Base-by-base conservation (phyloP, 192 early-diverging fungal species). In the Gamsiella multidivaricata region DNA sequence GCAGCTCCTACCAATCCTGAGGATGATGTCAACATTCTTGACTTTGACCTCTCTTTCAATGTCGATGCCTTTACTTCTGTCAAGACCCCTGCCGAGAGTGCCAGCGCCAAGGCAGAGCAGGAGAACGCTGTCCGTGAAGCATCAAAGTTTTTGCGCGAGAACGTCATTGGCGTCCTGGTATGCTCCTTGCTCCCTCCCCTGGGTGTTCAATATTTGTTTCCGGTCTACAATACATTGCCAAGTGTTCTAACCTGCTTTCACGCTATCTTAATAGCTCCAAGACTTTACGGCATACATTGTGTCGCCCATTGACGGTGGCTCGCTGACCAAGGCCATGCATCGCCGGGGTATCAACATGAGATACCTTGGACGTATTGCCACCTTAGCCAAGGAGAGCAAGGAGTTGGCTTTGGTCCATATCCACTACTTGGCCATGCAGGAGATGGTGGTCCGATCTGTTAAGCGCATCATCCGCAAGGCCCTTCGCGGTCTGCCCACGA, bases 281-380 rank as follows among this genome's bases (percentile, higher is more conserved):
- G 88, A 90, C 70, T 94, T 73, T 71, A 84, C 82, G 6, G 82
- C 88, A n/a, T 91, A 91, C 80, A 67, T 84, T 18, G 87, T 87
- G 17, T 90, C 91, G 2, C 97, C 96, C 26, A 73, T 93, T 20
- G 94, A 95, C 81, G 91, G 92, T 43, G 87, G 86, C 43, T 83
- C 88, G 15, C 83, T 99, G n/a, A 90, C 90, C 12, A 85, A 83
- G 60, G 83, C 89, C 6, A 90, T 99, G 86, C 97, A 99, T 82
- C 91, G 89, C 47, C 94, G 94, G 39, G 97, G 97, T 65, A 91
- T 99, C 82, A 97, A 98, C 81, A 97, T 98, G 94, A 90, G 97
- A 32, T 98, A 97, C 69, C 86, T 99, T 23, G 97, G 96, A 10
- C 87, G 81, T 46, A 85, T 97, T 5, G 88, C 89, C 20, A 56